Evolutionary conservation across 805 yeast genomes (phyloP), one percentile per base, ranked within the genome.

Genomic region (Saturnispora sekii): DNA sequence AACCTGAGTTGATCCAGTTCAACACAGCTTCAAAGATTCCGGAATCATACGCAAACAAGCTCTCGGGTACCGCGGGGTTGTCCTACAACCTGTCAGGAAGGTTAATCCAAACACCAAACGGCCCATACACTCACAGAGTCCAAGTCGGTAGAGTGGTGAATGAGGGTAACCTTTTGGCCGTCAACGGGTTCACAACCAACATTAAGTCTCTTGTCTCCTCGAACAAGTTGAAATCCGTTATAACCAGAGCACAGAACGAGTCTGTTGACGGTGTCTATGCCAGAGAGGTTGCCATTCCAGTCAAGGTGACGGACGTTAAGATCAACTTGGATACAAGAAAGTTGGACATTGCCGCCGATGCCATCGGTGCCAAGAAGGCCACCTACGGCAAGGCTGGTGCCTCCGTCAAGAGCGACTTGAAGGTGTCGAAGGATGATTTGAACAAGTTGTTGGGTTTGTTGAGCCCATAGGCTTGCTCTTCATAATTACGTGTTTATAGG

Each of bases 41-140:
- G 11, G 38, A 51, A 38, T 33, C 51, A 21, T 51, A 59, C 44
- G 42, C 48, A 14, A 49, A 55, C 12, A 48, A 51, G 45, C 50
- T 58, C 12, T 56, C 80, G 44, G 94, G 88, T 30, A 75, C 84
- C 7, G 95, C 83, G 28, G 95, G 95, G 6, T 69, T 85, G 48
- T 73, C 85, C 1, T 86, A 84, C 55, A 69, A 68, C 34, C 72
- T 82, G 49, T 73, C 70, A 47, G 95, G 95, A 6, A 73, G 86
- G 59, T 64, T 86, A 33, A 58, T 67, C 47, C 82, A 77, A 59
- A 69, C 83, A 4, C 93, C 94, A 17, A 76, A 80, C 54, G 95
- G 95, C 41, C 63, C 77, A 18, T 65, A 72, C 39, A 62, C 70
- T 46, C 61, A 64, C 10, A 65, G 65, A 43, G 68, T 81, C 35